Conservation (phyloP, 2,329 filamentous ascomycete species). For the Phyllosticta citribraziliensis region DNA sequence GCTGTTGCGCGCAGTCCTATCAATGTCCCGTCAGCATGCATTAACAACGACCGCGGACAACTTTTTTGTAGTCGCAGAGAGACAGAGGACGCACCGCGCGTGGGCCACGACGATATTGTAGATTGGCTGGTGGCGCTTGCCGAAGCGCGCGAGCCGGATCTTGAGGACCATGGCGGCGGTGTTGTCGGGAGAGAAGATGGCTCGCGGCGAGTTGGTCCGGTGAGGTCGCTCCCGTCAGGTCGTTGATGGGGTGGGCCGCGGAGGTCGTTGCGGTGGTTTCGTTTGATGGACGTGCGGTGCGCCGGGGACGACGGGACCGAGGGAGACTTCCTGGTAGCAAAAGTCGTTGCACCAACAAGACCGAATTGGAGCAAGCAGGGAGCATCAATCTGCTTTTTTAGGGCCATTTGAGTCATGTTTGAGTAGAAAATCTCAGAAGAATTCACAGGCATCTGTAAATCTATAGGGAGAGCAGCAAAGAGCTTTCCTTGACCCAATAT, state of each 20-base stretch:
- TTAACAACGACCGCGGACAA: neutral
- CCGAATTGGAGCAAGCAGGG: too few species aligned
- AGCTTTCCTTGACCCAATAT: too few species aligned
- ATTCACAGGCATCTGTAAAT: too few species aligned
- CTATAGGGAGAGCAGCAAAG: too few species aligned
- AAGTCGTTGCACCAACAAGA: too few species aligned
- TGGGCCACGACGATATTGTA: slow-evolving; percentile 98
- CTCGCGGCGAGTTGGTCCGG: neutral
- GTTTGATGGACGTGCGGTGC: neutral
- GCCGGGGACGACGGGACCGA: neutral
- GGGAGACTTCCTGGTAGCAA: too few species aligned
- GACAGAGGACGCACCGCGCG: slow-evolving; percentile 55
- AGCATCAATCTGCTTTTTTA: too few species aligned
- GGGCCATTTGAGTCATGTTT: too few species aligned
- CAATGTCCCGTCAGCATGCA: neutral
- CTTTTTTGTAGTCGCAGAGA: neutral
- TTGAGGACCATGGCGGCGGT: slow-evolving; percentile 68
- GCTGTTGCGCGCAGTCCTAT: slow-evolving; percentile 72
- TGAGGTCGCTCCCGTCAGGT: neutral
- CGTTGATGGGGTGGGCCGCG: neutral
- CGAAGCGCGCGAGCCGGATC: slow-evolving; percentile 89
- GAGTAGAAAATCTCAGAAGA: too few species aligned
- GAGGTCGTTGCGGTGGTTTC: neutral
- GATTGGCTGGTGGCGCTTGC: slow-evolving; percentile 75
- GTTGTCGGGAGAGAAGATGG: neutral